These are phyloP conservation scores for Pleurotus tuoliensis DNA, from an alignment of 768 basidiomycete species.

Conservation along the genomic window DNA sequence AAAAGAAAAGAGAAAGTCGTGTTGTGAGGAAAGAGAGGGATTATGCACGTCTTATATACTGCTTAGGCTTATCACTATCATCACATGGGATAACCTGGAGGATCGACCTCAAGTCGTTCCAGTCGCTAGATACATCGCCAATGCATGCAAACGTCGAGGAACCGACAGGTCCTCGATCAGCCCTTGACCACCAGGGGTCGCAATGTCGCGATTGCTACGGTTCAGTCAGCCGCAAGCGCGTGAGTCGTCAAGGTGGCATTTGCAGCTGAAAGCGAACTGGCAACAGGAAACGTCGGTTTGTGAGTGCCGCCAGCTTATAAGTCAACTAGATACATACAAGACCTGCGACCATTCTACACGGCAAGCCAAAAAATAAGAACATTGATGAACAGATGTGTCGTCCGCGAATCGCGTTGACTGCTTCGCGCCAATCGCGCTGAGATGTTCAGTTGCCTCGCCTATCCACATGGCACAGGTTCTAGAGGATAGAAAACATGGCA, in stretches of 20 bases:
- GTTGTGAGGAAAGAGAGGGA: neutral
- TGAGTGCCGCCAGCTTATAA: neutral
- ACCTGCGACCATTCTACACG: neutral
- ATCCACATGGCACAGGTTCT: no score
- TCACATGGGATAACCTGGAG: neutral
- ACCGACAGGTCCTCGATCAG: neutral
- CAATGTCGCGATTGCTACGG: neutral
- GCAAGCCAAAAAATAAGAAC: no score
- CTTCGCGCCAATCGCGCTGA: no score
- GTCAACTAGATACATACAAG: neutral
- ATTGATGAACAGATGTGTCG: no score
- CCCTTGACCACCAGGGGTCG: conserved; percentile 5
- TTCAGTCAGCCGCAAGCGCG: neutral
- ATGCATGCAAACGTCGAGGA: no score
- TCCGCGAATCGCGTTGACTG: no score
- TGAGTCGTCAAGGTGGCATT: conserved; percentile 1
- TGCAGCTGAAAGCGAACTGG: neutral
- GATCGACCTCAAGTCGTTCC: neutral
- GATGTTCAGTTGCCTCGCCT: no score
- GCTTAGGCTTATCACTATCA: neutral
- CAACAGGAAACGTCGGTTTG: neutral
- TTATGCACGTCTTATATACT: neutral
- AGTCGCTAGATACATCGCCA: neutral
- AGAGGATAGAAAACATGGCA: no score
- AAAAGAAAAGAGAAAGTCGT: neutral